These are phyloP conservation scores for Cyberlindnera japonica DNA, from an alignment of 805 yeast genomes.

Conservation along the genomic window DNA sequence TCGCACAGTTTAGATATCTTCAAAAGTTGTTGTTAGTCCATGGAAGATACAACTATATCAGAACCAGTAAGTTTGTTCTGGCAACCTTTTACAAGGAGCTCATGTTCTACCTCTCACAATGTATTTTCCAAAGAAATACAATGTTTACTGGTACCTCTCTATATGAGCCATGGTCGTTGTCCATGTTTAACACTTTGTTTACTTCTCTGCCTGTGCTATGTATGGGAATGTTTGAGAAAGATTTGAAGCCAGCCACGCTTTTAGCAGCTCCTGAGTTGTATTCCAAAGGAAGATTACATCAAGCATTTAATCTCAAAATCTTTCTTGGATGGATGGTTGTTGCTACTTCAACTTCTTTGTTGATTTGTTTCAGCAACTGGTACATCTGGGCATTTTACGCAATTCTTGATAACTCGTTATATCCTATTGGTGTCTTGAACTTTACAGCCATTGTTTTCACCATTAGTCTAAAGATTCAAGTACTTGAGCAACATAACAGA, in stretches of 20 bases:
- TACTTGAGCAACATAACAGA: conserved; percentile 75
- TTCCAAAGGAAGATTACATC: conserved; percentile 65
- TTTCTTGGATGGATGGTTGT: conserved; percentile 76
- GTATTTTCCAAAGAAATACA: conserved; percentile 79
- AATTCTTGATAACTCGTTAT: conserved; percentile 66
- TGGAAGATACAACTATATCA: conserved; percentile 91
- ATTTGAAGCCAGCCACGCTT: conserved; percentile 80
- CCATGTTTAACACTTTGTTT: conserved; percentile 95
- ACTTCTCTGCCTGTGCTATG: conserved; percentile 90
- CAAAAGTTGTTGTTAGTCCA: conserved; percentile 84
- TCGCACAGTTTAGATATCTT: conserved; percentile 88
- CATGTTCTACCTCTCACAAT: conserved; percentile 83
- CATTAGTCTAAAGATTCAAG: conserved; percentile 74
- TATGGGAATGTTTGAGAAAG: conserved; percentile 94
- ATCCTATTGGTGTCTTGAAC: conserved; percentile 75
- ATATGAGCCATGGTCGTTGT: conserved; percentile 93
- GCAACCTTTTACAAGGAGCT: conserved; percentile 95
- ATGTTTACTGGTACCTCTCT: conserved; percentile 90
- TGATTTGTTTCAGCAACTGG: conserved; percentile 64
- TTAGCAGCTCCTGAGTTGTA: conserved; percentile 91
- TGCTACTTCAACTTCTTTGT: conserved; percentile 69
- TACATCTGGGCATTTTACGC: conserved; percentile 70
- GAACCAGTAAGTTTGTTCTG: conserved; percentile 88
- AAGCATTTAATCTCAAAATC: conserved; percentile 66
- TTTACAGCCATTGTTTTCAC: conserved; percentile 70